phyloP scores from a whole-genome alignment of 805 yeast genomes.

The Barnettozyma wickerhamii region DNA sequence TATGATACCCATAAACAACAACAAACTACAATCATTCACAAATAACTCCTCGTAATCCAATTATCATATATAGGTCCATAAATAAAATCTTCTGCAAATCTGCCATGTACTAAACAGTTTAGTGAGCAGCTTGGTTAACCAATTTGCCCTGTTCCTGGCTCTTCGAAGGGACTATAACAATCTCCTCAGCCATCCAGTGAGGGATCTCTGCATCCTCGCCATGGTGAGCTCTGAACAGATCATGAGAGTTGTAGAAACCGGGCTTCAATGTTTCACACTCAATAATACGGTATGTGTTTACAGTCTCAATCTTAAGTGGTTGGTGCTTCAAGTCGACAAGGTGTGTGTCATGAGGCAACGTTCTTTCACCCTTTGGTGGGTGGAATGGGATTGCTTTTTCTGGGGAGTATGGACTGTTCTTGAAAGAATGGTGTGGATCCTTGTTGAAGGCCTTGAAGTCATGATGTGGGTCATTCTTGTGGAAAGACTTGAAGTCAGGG shows the following conservation, averaged over 20 bases:
- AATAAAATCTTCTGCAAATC: neutral
- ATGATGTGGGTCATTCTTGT: neutral
- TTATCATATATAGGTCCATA: no score
- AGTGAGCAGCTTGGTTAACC: slow-evolving; percentile 8
- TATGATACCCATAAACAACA: neutral
- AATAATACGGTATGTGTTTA: slow-evolving; percentile 10
- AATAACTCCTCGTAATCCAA: no score
- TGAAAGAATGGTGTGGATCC: neutral
- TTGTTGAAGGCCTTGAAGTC: neutral
- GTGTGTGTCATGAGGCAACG: no score
- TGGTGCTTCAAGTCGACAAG: no score
- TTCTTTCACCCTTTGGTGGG: no score
- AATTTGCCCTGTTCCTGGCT: neutral
- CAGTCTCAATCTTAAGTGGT: no score
- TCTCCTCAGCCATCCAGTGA: slow-evolving; percentile 4
- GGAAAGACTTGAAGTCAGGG: no score
- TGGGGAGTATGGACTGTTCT: neutral
- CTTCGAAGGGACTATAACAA: slow-evolving; percentile 5
- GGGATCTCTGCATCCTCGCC: slow-evolving; percentile 2
- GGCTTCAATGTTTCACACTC: slow-evolving; percentile 6
- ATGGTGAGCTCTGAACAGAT: slow-evolving; percentile 9
- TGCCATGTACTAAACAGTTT: neutral
- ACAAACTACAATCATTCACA: no score
- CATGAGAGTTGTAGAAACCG: slow-evolving; percentile 9
- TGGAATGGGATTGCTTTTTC: no score